A percentile compares a stretch with the other conserved stretches of the same genome.
These are phyloP conservation scores for Dothidotthia symphoricarpi DNA, from an alignment of 2,329 filamentous ascomycete species.

Conservation along the genomic window DNA sequence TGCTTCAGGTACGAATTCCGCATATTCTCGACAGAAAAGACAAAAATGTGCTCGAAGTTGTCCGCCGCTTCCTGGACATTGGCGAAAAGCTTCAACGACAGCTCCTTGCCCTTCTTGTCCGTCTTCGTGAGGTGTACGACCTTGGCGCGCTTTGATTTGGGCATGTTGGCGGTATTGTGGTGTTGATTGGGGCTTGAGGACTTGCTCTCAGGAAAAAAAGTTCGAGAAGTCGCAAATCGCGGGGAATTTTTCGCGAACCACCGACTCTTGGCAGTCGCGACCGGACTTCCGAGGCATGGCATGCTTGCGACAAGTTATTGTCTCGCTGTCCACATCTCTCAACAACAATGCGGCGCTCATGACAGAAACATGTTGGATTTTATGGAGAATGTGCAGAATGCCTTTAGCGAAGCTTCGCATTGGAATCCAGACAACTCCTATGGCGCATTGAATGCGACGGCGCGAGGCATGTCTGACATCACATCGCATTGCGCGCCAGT, in stretches of 20 bases:
- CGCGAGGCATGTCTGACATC: conserved; percentile 60
- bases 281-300: conserved; percentile 10
- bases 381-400: conserved; percentile 94
- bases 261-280: conserved; percentile 32
- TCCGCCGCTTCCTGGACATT: conserved; percentile 83
- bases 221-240: conserved; percentile 24
- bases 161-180: conserved; percentile 61
- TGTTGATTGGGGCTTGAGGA: conserved; percentile 12
- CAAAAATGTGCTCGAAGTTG: conserved; percentile 85
- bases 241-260: conserved; percentile 29
- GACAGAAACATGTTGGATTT: conserved; percentile 76
- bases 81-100: conserved; percentile 80
- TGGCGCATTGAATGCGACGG: conserved; percentile 77
- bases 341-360: conserved; percentile 23
- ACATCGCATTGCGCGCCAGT: conserved; percentile 7
- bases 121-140: conserved; percentile 89
- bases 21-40: conserved; percentile 95
- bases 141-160: conserved; percentile 91
- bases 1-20: conserved; percentile 95
- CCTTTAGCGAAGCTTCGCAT: conserved; percentile 80
- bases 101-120: conserved; percentile 89
- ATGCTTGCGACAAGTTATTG: no score
- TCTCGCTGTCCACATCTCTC: not conserved
- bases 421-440: conserved; percentile 95
- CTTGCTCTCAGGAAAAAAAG: conserved; percentile 25